Base-by-base conservation (phyloP, 345 rosid genomes). In the Populus ilicifolia region DNA sequence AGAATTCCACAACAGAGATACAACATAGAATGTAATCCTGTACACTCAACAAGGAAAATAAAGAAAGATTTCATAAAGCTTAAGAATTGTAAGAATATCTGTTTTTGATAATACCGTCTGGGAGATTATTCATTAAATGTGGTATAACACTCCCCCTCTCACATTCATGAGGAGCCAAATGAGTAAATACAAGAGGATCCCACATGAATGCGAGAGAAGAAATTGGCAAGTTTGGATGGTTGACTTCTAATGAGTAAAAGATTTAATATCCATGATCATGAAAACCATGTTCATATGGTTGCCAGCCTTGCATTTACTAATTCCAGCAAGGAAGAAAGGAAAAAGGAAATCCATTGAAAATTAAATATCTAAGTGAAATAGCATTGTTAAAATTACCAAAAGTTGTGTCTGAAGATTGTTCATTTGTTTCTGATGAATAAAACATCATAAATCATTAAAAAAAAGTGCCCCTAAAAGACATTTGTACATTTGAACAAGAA, bases 1-100 rank as follows among this genome's bases (percentile, higher is more conserved):
- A 38, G 64, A 79, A 38, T 78, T 54, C 78, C 50, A 41, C n/a
- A 29, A 72, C 18, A 69, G 38, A 56, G 23, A 76, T 20, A 36
- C 16, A 68, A 36, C 43, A 30, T 35, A 35, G 63, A 67, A 67
- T 67, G n/a, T 67, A 67, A 67, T 30, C 41, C 70, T 67, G 13
- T 38, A 36, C 70, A 67, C 13, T 18, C 41, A 30, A 35, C 70
- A 67, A 67, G 14, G 23, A 59, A 29, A 27, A 73, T 48, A 13
- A 73, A 73, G 21, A 59, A 61, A 72, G 30, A 72, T 59, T 33
- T 23, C 48, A 25, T 11, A 46, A 18, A 1, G 27, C 41, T 11
- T 6, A 38, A 36, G 52, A 56, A 59, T 25, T 59, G 18, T 18
- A 38, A 16, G 30, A 18, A 73, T n/a, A 61, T n/a, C 20, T 59